Base-by-base conservation (phyloP, 2,329 filamentous ascomycete species). In the Aureobasidium namibiae region DNA sequence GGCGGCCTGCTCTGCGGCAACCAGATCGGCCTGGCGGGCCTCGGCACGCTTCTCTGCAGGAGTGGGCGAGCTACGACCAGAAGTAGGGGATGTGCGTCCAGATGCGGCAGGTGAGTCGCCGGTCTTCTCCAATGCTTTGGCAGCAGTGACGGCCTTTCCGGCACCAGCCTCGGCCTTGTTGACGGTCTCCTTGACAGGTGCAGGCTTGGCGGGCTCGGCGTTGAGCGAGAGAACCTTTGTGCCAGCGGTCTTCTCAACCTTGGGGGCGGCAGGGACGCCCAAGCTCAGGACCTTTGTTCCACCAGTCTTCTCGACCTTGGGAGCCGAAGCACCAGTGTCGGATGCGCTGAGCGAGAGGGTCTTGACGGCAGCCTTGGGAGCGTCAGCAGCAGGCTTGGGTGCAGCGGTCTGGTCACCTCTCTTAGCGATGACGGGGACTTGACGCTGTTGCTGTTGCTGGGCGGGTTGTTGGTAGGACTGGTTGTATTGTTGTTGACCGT, bases 91-190 rank as follows among this genome's bases (percentile, higher is more conserved):
- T 3, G 88, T 87, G 70, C 85, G 88, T 59, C 90, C 90, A 56
- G 73, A 74, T 23, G 80, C 76, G 9, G 82, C 77, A 57, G 83
- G 80, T 11, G 41, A 34, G 71, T 92, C 87, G 58, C 91, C 89
- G 0, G 89, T 87, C 81, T 96, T 96, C 69, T 95, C 90, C 63
- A 96, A 90, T 10, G 92, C 92, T 76, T 96, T 96, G 53, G 84
- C 79, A 4, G 92, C 92, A 1, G 87, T 79, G n/a, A 88, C 86
- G 76, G 96, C 96, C 62, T 91, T 81, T 31, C 90, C 89, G 29
- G 87, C 87, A 64, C 89, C 87, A 2, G 85, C 74, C 13, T 70
- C 73, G n/a, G 65, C 67, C 63, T 73, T 73, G 63, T 75, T 72
- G n/a, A 72, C 71, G 53, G 74, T 73, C 34, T 74, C 73, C 63